Evolutionary conservation across 306 rosid genomes (phyloP), one percentile per base, ranked within the genome.

Genomic region (Elaeagnus macrophylla): DNA sequence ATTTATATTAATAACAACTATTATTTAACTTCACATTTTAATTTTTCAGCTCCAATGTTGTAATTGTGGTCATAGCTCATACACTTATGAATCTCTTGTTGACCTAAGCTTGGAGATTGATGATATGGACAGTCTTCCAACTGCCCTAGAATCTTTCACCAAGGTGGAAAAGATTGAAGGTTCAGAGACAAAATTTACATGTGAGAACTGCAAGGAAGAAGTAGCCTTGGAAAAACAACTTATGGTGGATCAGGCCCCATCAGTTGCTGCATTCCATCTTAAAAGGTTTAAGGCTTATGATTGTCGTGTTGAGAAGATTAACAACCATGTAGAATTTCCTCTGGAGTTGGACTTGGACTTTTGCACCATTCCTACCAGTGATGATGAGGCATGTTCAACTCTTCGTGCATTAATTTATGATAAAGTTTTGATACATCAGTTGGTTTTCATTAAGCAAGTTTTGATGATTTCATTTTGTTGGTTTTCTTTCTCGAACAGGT

Each of bases 71-170:
- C 82, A 61, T 56, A 57, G 59, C 57, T 91, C 99, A 20, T 76
- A 82, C 50, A 87, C 85, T 10, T 65, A 60, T 14, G 99, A 91
- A 67, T 87, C 96, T 55, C 60, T 82, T 52, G 76, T 83, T 65
- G 99, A 91, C 66, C 52, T 91, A 68, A 91, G 99, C 59, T 66
- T 91, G 71, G 96, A 84, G 80, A 87, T 91, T 48, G 93, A 84
- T 52, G 72, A 75, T 54, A 88, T 73, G 9, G 87, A 82, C 42
- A 60, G 68, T 45, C 89, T 91, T 57, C 65, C 78, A 19, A 69
- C 68, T 69, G 99, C 99, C 20, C 43, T 91, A 52, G 74, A 74
- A 15, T 91, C 93, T 42, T 91, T 91, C 64, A 91, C 99, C 45
- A 87, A 58, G 73, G 79, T 76, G 71, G 99, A 91, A 59, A 71